These are phyloP conservation scores for Allium cepa DNA, from an alignment of 106 monocot species.

Conservation along the genomic window DNA sequence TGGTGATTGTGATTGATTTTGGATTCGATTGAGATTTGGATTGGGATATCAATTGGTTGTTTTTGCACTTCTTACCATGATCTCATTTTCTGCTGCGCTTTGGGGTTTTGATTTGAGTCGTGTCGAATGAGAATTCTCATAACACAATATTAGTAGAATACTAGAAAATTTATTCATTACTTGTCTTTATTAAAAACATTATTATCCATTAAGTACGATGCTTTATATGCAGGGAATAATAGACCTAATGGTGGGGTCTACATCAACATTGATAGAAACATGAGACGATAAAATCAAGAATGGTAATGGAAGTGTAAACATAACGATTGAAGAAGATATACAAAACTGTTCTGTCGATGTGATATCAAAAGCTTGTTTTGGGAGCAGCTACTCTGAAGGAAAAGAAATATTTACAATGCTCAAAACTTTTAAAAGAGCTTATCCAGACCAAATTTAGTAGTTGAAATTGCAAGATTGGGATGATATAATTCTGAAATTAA, in stretches of 20 bases:
- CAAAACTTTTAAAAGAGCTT: neutral
- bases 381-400: slow-evolving; percentile 52
- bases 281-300: slow-evolving; percentile 41
- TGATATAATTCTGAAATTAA: neutral
- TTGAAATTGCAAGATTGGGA: slow-evolving; percentile 17
- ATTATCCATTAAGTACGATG: neutral
- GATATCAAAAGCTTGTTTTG: slow-evolving; percentile 70
- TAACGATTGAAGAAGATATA: slow-evolving; percentile 56
- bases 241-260: slow-evolving; percentile 40
- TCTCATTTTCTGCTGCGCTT: too few species aligned
- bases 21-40: too few species aligned
- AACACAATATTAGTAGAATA: too few species aligned
- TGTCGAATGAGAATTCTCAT: too few species aligned
- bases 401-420: slow-evolving; percentile 59
- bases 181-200: too few species aligned
- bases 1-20: too few species aligned
- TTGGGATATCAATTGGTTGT: too few species aligned
- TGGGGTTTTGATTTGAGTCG: too few species aligned
- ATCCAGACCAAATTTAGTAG: slow-evolving; percentile 11
- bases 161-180: too few species aligned
- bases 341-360: slow-evolving; percentile 61
- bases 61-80: too few species aligned
- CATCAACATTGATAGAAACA: slow-evolving; percentile 22
- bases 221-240: slow-evolving; percentile 47
- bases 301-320: slow-evolving; percentile 27